Conservation (phyloP, 768 basidiomycete species). For the Dendrothele bispora region DNA sequence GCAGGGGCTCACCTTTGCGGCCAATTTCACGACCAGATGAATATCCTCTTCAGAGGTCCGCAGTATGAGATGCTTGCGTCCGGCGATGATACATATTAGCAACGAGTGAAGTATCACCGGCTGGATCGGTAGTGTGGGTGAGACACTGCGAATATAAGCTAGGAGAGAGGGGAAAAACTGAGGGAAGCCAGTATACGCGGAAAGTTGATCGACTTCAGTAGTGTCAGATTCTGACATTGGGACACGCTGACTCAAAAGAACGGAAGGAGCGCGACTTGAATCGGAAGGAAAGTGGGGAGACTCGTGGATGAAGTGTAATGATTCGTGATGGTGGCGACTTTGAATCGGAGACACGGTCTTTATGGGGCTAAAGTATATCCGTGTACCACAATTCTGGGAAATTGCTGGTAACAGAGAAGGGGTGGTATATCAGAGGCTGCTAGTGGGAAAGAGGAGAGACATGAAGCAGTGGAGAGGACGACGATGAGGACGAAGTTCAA, state of each 20-base stretch:
- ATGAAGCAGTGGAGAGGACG: too few species aligned
- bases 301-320: neutral
- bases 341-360: too few species aligned
- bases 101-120: slow-evolving; percentile 64
- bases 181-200: slow-evolving; percentile 38
- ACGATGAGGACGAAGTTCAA: too few species aligned
- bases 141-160: slow-evolving; percentile 40
- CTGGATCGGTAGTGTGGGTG: slow-evolving; percentile 52
- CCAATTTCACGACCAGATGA: slow-evolving; percentile 54
- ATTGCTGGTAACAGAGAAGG: too few species aligned
- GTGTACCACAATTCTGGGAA: too few species aligned
- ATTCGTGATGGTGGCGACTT: slow-evolving; percentile 11
- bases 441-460: too few species aligned
- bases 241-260: neutral
- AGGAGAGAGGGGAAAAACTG: slow-evolving; percentile 53
- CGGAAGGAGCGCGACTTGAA: neutral
- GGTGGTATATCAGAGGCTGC: too few species aligned
- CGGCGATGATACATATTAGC: slow-evolving; percentile 62
- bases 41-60: slow-evolving; percentile 68
- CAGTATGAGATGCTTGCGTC: slow-evolving; percentile 63
- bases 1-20: slow-evolving; percentile 49
- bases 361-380: too few species aligned
- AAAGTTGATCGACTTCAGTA: neutral
- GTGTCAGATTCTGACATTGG: neutral
- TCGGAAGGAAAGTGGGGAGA: slow-evolving; percentile 2